Percentiles rank a stretch among this genome's conserved stretches.
phyloP scores from a whole-genome alignment of 208 protist genomes.

The Acanthamoeba lenticulata region DNA sequence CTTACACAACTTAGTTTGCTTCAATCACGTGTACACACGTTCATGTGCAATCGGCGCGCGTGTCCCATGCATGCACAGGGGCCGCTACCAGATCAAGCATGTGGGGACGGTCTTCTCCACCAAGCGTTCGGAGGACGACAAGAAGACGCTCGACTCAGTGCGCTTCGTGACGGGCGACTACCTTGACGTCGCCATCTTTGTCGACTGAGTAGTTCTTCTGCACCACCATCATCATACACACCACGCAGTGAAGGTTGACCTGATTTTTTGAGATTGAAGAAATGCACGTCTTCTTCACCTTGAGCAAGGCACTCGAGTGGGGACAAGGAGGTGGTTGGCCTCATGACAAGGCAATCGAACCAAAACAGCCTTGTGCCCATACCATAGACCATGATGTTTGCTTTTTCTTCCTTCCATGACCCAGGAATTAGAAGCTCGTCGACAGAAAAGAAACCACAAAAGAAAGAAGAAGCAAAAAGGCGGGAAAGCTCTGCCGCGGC shows the following conservation, averaged over 20 bases:
- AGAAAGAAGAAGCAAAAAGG: not conserved
- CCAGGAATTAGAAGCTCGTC: too few species aligned
- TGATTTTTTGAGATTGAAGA: not conserved
- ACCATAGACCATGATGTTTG: not conserved
- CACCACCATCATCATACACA: too few species aligned
- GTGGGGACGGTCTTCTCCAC: not conserved
- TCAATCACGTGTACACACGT: not conserved
- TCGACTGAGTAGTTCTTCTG: not conserved
- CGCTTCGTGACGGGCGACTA: slow-evolving; percentile 51
- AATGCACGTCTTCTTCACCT: too few species aligned
- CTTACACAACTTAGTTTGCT: too few species aligned
- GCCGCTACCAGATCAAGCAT: slow-evolving; percentile 9
- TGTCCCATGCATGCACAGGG: not conserved
- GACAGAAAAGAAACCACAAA: not conserved
- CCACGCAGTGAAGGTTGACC: too few species aligned
- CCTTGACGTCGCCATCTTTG: not conserved
- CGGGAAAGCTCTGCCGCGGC: not conserved
- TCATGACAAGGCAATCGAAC: too few species aligned
- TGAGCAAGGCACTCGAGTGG: too few species aligned
- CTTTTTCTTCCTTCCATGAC: too few species aligned
- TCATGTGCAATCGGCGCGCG: not conserved
- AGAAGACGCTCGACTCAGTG: slow-evolving; percentile 27
- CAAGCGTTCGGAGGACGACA: slow-evolving; percentile 23
- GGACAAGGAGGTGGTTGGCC: too few species aligned
- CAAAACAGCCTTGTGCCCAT: too few species aligned